A percentile compares a stretch with the other conserved stretches of the same genome.
phyloP scores from a whole-genome alignment of 1,284 basidiomycete species.

The Puccinia polysora region DNA sequence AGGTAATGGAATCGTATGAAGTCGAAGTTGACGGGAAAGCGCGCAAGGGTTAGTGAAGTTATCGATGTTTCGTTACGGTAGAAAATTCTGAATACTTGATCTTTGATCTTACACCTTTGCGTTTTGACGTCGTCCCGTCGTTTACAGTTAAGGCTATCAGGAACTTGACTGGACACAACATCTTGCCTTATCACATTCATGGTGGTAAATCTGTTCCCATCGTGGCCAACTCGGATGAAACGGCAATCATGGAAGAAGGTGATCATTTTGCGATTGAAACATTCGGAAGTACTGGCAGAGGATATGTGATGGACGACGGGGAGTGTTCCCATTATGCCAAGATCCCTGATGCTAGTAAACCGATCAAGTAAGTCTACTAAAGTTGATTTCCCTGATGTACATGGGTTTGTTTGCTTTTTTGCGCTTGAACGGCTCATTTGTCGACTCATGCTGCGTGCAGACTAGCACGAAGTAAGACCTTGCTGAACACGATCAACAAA shows the following conservation, averaged over 20 bases:
- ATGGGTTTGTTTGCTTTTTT: constrained; percentile 14
- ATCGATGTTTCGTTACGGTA: background rate
- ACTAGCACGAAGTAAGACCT: constrained; percentile 74
- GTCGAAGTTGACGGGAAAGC: constrained; percentile 83
- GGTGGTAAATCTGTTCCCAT: constrained; percentile 80
- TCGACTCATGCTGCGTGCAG: constrained; percentile 56
- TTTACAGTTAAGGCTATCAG: constrained; percentile 78
- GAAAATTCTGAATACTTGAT: background rate
- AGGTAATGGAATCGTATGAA: constrained; percentile 99
- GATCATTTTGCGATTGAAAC: constrained; percentile 99
- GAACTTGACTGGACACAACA: constrained; percentile 87
- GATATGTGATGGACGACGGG: constrained; percentile 82
- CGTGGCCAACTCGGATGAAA: constrained; percentile 74
- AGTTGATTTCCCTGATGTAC: constrained; percentile 36
- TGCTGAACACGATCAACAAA: constrained; percentile 83
- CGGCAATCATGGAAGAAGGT: constrained; percentile 97
- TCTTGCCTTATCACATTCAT: constrained; percentile 83
- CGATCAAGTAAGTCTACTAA: constrained; percentile 65
- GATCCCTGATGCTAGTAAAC: constrained; percentile 66
- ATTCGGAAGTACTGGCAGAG: constrained; percentile 93
- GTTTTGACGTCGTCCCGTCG: background rate
- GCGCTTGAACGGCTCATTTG: background rate
- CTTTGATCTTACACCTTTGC: too few species aligned
- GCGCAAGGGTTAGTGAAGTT: constrained; percentile 64
- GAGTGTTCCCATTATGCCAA: constrained; percentile 91